Evolutionary conservation across 495 filamentous ascomycete genomes (phyloP), one percentile per base, ranked within the genome.

Genomic region (Acidiella bohemica): DNA sequence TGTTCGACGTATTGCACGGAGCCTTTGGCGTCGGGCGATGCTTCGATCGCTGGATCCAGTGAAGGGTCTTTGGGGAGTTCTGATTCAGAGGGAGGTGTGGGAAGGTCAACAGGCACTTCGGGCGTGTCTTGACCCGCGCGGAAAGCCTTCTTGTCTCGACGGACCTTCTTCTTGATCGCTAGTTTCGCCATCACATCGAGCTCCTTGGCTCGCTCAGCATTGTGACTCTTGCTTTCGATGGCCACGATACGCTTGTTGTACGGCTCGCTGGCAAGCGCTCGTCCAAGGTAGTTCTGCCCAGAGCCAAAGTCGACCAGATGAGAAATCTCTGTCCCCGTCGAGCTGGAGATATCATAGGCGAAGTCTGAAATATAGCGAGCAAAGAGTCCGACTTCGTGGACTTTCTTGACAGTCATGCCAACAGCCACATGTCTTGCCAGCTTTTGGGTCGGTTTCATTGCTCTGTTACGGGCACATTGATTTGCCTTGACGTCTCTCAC

Each of bases 241-340:
- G 90, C 90, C 43, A 95, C 72, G 37, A 96, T 81, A 49, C 84
- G 73, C 50, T 76, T 77, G 46, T 84, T 80, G 56, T 92, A 93
- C 0, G 87, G 86, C 35, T 76, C 67, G 46, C 76, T 81, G 9
- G 90, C 88, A 31, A 97, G 61, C 1, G 83, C 80, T 30, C 90
- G 74, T 9, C 90, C 87, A 1, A 97, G 73, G 54, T 97, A 97
- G 50, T 90, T 95, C 54, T 95, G 90, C 0, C 90, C 90, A 34
- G 84, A 92, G 17, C 90, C 90, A 59, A 94, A 94, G 59, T 97
- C 90, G 37, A 95, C 75, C 41, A 95, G 72, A 63, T 96, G 87
- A 0, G 84, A 84, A 36, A 94, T 76, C 16, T 66, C 53, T 65
- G 60, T 18, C 17, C 28, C 32, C 9, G 46, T 26, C 0, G 36